Evolutionary conservation across 106 monocot species (phyloP), one percentile per base, ranked within the genome.

Genomic region (Hemerocallis citrina): DNA sequence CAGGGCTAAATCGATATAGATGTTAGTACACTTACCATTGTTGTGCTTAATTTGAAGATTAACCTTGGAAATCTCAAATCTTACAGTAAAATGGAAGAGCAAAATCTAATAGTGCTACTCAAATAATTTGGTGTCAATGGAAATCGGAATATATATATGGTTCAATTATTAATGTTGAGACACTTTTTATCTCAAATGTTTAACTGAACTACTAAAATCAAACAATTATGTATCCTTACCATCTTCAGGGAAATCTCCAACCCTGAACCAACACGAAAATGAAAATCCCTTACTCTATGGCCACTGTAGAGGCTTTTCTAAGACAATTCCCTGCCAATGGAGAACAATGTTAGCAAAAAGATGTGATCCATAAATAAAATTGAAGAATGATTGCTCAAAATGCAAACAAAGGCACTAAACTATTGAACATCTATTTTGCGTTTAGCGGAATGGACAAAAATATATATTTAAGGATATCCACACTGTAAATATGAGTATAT

Each of bases 241-340:
- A 63, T 52, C 68, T 32, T 89, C 73, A 67, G 79, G 87, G 49
- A 91, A 82, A 43, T 72, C 73, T 67, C 85, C 98, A 50, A 92
- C 69, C 71, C 98, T 88, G 19, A 92, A 47, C 98, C 98, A 98
- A 65, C 98, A 98, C 40, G 84, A 84, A 68, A 98, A 98, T 22
- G 98, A 88, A 67, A 98, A 92, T 22, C 98, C 98, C 45, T 77
- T 98, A 45, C 45, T 85, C 41, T 57, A 79, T 47, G 98, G 85
- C 92, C 98, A 98, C 61, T 98, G 98, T 13, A 98, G 33, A 35
- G 98, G 85, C 49, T 84, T 72, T 64, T 85, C 86, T 54, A 98
- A 70, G 42, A 78, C 67, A 74, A 98, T 98, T 44, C 98, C 98
- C 98, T 98, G 72, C 6, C 40, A 76, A 22, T 52, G 56, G 42